Percentiles rank a stretch among this genome's conserved stretches.
Evolutionary conservation across 768 basidiomycete species (phyloP).

Genomic region (Lenzites betulinus): DNA sequence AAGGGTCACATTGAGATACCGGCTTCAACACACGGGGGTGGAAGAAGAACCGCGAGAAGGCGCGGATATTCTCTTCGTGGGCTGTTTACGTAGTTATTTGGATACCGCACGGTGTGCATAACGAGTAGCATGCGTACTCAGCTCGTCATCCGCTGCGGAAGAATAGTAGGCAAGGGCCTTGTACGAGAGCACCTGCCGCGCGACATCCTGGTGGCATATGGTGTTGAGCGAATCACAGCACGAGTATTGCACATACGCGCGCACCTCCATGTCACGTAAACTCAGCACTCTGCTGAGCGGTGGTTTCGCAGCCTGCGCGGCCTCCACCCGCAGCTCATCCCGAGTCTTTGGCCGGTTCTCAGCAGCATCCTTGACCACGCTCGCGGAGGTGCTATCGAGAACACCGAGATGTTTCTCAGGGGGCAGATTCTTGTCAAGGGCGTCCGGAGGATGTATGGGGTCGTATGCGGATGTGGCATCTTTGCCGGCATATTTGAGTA

Average conservation of each 20-base stretch:
- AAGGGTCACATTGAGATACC: slow-evolving; percentile 64
- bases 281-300: slow-evolving; percentile 71
- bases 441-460: slow-evolving; percentile 84
- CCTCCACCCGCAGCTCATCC: slow-evolving; percentile 69
- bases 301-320: slow-evolving; percentile 61
- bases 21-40: slow-evolving; percentile 77
- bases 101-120: background rate
- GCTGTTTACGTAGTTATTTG: slow-evolving; percentile 41
- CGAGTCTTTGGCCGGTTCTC: slow-evolving; percentile 48
- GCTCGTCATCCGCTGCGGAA: slow-evolving; percentile 85
- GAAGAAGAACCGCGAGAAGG: slow-evolving; percentile 88
- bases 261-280: slow-evolving; percentile 82
- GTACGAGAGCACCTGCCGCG: slow-evolving; percentile 68
- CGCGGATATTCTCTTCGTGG: slow-evolving; percentile 67
- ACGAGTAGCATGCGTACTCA: slow-evolving; percentile 50
- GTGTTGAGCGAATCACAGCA: background rate
- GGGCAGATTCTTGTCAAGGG: slow-evolving; percentile 71
- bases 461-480: slow-evolving; percentile 81
- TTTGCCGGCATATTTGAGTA: slow-evolving; percentile 80
- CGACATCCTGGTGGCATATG: slow-evolving; percentile 53
- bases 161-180: slow-evolving; percentile 84
- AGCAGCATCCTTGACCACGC: slow-evolving; percentile 59
- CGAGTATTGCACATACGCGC: background rate
- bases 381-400: slow-evolving; percentile 50
- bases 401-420: slow-evolving; percentile 72